phyloP scores from a whole-genome alignment of 1,284 basidiomycete genomes.

The Tylopilus sp. region DNA sequence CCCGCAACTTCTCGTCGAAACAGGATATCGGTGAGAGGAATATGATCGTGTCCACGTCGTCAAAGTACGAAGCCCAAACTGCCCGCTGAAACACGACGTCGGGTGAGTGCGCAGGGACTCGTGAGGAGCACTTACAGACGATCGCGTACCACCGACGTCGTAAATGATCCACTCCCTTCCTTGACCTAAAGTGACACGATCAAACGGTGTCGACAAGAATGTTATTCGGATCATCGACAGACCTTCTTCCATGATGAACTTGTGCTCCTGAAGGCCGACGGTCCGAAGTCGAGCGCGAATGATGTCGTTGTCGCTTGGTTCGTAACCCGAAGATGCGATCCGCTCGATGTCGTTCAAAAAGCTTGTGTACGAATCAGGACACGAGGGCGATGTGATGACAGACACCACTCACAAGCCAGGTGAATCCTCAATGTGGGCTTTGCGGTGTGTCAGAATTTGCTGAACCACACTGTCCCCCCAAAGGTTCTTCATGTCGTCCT shows the following conservation, averaged over 20 bases:
- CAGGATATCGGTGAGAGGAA: constrained; percentile 71
- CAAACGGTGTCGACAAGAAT: background rate
- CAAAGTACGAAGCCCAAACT: constrained; percentile 73
- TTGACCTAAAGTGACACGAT: constrained; percentile 32
- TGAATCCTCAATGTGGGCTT: constrained; percentile 57
- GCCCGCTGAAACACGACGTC: constrained; percentile 45
- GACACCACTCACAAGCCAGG: constrained; percentile 62
- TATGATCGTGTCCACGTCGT: constrained; percentile 69
- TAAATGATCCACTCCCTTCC: constrained; percentile 65
- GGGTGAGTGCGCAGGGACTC: constrained; percentile 2
- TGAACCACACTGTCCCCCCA: constrained; percentile 63
- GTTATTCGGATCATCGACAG: constrained; percentile 14
- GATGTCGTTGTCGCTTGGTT: constrained; percentile 70
- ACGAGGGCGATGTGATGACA: background rate
- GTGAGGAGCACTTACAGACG: constrained; percentile 47
- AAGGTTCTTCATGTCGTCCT: constrained; percentile 61
- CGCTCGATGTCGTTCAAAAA: constrained; percentile 65
- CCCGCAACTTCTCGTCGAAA: constrained; percentile 69
- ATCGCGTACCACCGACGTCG: constrained; percentile 72
- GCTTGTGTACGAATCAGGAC: constrained; percentile 25
- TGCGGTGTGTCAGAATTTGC: constrained; percentile 52
- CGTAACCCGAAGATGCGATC: constrained; percentile 57
- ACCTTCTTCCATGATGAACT: constrained; percentile 67
- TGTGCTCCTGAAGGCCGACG: constrained; percentile 72
- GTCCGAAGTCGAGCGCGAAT: constrained; percentile 69